These are phyloP conservation scores for Chaetomiaceae sp. DNA, from an alignment of 2,329 filamentous ascomycete species.

Conservation along the genomic window DNA sequence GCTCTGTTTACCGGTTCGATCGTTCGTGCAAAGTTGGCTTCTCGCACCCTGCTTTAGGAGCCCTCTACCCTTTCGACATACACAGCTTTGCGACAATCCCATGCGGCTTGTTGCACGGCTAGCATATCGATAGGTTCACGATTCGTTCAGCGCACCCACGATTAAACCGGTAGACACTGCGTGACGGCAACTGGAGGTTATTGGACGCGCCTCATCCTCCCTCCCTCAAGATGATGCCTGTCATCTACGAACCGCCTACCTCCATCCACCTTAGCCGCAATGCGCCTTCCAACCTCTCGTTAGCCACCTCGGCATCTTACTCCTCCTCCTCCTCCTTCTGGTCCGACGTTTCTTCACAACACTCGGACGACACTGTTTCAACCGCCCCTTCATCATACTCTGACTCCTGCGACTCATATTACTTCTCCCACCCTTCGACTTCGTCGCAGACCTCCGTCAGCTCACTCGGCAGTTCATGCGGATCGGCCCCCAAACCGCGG, in stretches of 20 bases:
- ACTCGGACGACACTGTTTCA: conserved; percentile 63
- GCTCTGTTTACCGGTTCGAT: conserved; percentile 57
- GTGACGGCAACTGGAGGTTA: conserved; percentile 35
- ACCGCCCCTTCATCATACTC: conserved; percentile 36
- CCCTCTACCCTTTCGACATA: conserved; percentile 40
- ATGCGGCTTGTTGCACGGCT: conserved; percentile 43
- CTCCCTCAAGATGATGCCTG: conserved; percentile 55
- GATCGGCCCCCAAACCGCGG: conserved; percentile 28
- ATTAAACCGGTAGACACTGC: conserved; percentile 34
- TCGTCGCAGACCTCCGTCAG: conserved; percentile 32
- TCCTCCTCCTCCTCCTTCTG: conserved; percentile 74
- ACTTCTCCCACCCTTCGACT: conserved; percentile 29
- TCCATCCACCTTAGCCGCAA: conserved; percentile 46
- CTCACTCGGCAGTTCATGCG: conserved; percentile 28
- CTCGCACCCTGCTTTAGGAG: conserved; percentile 42
- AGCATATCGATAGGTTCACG: conserved; percentile 41
- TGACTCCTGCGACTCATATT: conserved; percentile 41
- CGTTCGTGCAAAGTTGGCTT: conserved; percentile 50
- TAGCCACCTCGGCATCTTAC: conserved; percentile 71
- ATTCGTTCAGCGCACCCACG: conserved; percentile 28
- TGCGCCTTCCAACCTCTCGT: conserved; percentile 63
- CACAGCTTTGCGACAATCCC: conserved; percentile 36
- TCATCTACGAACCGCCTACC: conserved; percentile 50
- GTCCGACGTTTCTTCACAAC: conserved; percentile 67
- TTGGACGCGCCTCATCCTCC: conserved; percentile 25